A percentile compares a stretch with the other conserved stretches of the same genome.
These are phyloP conservation scores for Chimonanthus praecox DNA, from an alignment of 164 flowering plant genomes.

Conservation along the genomic window DNA sequence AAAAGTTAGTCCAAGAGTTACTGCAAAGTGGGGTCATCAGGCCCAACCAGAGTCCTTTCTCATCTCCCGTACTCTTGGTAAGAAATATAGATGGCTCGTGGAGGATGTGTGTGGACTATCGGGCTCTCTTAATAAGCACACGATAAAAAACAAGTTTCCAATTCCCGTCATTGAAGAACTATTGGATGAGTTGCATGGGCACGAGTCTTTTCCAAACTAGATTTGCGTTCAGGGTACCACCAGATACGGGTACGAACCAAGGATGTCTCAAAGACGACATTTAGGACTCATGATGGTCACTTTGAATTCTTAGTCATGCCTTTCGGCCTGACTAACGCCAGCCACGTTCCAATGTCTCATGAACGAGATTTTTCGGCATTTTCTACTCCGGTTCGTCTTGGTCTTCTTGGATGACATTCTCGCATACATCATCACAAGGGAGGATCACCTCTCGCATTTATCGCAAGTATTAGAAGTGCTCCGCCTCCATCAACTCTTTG, in stretches of 20 bases:
- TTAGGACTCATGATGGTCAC: too few relatives aligned
- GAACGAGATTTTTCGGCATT: too few relatives aligned
- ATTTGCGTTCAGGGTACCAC: not conserved
- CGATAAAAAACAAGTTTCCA: not conserved
- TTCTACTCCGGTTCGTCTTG: too few relatives aligned
- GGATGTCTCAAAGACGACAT: too few relatives aligned
- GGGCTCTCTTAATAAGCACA: not conserved
- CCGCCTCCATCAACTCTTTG: too few relatives aligned
- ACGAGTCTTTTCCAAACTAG: not conserved
- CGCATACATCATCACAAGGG: too few relatives aligned
- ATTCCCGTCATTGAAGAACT: not conserved
- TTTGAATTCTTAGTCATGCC: too few relatives aligned
- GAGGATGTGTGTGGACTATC: slow-evolving; percentile 3
- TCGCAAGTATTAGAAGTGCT: too few relatives aligned
- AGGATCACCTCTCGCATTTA: too few relatives aligned
- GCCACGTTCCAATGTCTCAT: too few relatives aligned
- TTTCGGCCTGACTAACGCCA: too few relatives aligned
- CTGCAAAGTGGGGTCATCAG: not conserved
- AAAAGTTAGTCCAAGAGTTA: not conserved
- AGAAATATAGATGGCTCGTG: not conserved
- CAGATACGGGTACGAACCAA: not conserved
- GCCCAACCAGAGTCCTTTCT: slow-evolving; percentile 1
- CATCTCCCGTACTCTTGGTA: not conserved
- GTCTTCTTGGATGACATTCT: too few relatives aligned
- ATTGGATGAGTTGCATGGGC: not conserved